Conservation (phyloP, 2,329 filamentous ascomycete genomes). For the Aotearoamyces nothofagi region DNA sequence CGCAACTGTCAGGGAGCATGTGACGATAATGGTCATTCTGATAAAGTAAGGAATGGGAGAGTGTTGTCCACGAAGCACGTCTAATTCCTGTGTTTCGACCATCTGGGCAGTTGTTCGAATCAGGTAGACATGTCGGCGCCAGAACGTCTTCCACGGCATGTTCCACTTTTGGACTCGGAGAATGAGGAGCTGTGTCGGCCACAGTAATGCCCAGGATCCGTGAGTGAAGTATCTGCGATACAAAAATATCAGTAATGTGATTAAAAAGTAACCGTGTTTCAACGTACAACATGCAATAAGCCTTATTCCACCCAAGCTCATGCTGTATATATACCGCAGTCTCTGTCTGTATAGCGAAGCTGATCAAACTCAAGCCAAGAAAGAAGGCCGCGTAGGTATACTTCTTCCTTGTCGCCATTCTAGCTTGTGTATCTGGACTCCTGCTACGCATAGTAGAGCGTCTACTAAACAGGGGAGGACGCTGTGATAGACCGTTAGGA, state of each 20-base stretch:
- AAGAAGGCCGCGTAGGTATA: conserved; percentile 83
- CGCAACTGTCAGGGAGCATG: conserved; percentile 73
- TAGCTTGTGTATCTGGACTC: conserved; percentile 52
- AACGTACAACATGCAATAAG: conserved; percentile 92
- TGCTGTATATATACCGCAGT: conserved; percentile 91
- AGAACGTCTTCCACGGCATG: conserved; percentile 72
- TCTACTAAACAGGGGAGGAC: conserved; percentile 24
- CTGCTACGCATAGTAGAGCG: conserved; percentile 61
- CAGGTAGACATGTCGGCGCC: conserved; percentile 54
- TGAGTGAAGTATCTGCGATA: conserved; percentile 64
- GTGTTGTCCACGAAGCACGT: conserved; percentile 36
- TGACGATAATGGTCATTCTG: conserved; percentile 67
- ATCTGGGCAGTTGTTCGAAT: conserved; percentile 61
- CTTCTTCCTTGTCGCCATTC: conserved; percentile 56
- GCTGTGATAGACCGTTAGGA: conserved; percentile 8
- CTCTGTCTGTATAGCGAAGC: conserved; percentile 91
- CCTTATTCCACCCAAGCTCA: conserved; percentile 86
- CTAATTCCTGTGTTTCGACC: conserved; percentile 67
- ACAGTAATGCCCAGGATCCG: conserved; percentile 81
- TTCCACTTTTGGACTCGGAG: conserved; percentile 67
- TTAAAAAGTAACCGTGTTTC: no score
- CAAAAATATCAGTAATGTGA: conserved; percentile 2
- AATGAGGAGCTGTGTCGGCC: conserved; percentile 70
- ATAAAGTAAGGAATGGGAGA: conserved; percentile 60
- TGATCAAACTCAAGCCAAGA: conserved; percentile 65